Percentiles rank a stretch among this genome's conserved stretches.
Evolutionary conservation across 345 rosid genomes (phyloP).

Genomic region (Pugionium dolabratum): DNA sequence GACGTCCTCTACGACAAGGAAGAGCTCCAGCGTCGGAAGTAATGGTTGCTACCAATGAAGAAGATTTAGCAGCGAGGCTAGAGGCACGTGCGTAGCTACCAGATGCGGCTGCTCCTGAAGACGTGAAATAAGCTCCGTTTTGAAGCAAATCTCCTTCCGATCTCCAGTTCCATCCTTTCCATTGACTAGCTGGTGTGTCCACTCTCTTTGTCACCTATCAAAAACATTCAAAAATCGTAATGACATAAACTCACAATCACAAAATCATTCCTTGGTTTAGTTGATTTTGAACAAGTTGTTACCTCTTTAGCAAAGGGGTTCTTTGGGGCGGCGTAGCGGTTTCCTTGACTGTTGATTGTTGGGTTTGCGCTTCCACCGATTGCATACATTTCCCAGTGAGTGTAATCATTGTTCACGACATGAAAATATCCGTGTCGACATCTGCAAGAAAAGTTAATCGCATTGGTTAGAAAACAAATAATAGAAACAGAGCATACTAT

Average conservation of each 20-base stretch:
- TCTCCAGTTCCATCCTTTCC: constrained; percentile 97
- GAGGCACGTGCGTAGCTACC: constrained; percentile 94
- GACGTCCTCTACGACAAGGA: constrained; percentile 57
- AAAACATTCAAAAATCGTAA: neutral
- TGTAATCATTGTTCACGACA: constrained; percentile 95
- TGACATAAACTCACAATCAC: neutral
- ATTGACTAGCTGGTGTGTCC: constrained; percentile 51
- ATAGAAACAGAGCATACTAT: constrained; percentile 44
- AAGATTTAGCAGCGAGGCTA: constrained; percentile 85
- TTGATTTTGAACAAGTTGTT: neutral
- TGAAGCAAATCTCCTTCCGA: constrained; percentile 86
- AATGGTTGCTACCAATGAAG: constrained; percentile 73
- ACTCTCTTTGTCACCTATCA: constrained; percentile 90
- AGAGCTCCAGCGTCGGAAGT: constrained; percentile 75
- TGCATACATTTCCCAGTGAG: constrained; percentile 99
- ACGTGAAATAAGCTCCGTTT: constrained; percentile 90
- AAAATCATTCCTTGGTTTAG: neutral
- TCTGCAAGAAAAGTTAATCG: constrained; percentile 42
- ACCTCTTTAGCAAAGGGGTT: constrained; percentile 90
- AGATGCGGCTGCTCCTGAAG: constrained; percentile 84
- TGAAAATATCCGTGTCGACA: constrained; percentile 96
- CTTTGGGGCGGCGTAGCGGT: constrained; percentile 77
- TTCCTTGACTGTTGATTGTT: constrained; percentile 95
- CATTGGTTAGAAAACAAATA: constrained; percentile 18
- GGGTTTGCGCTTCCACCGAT: constrained; percentile 94